Evolutionary conservation across 306 rosid genomes (phyloP).

Genomic region (Echinosophora koreensis): DNA sequence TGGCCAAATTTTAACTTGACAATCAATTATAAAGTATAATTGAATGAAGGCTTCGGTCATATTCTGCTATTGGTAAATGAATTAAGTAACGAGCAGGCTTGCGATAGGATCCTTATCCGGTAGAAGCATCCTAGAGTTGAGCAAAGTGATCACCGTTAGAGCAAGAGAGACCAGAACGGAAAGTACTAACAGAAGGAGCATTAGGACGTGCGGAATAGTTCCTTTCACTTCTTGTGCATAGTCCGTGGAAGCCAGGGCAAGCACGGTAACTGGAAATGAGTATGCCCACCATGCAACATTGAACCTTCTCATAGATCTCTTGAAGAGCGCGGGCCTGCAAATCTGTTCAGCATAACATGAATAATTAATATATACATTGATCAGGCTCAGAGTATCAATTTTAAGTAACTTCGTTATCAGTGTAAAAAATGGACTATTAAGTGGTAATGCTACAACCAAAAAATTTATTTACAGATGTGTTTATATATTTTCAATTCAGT

Average conservation of each 20-base stretch:
- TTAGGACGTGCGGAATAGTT: conserved; percentile 44
- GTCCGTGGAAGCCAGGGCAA: conserved; percentile 63
- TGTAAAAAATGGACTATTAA: neutral
- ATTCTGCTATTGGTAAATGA: neutral
- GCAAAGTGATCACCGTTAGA: conserved; percentile 50
- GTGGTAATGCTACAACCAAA: no score
- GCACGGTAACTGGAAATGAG: conserved; percentile 61
- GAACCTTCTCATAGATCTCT: conserved; percentile 68
- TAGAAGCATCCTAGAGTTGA: conserved; percentile 60
- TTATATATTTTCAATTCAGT: no score
- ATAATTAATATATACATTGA: no score
- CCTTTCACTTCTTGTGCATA: conserved; percentile 61
- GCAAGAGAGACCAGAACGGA: conserved; percentile 52
- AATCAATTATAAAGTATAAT: neutral
- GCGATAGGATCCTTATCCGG: conserved; percentile 59
- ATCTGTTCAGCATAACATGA: conserved; percentile 44
- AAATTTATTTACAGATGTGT: no score
- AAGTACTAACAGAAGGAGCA: conserved; percentile 49
- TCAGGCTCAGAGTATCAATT: neutral
- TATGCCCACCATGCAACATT: conserved; percentile 78
- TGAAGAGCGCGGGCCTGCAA: conserved; percentile 68
- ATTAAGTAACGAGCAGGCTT: conserved; percentile 31
- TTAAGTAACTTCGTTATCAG: neutral
- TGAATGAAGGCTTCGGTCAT: conserved; percentile 8
- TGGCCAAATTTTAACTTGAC: neutral